These are phyloP conservation scores for Schizopora paradoxa DNA, from an alignment of 1,284 basidiomycete species.

Conservation along the genomic window DNA sequence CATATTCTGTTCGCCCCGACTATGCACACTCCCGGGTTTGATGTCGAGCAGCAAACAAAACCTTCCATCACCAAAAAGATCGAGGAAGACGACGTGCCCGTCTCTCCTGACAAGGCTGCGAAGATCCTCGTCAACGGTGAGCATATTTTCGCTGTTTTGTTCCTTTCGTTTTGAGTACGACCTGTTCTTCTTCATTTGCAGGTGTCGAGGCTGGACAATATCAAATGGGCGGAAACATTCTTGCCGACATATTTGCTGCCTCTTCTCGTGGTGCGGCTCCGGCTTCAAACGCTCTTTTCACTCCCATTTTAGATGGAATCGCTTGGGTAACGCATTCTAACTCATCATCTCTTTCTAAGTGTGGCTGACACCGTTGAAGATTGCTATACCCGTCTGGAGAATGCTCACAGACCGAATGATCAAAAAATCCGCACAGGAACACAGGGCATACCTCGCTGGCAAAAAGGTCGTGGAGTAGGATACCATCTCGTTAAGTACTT, in stretches of 20 bases:
- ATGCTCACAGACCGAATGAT: not conserved
- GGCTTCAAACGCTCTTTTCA: conserved; percentile 53
- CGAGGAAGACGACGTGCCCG: conserved; percentile 70
- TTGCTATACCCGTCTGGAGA: conserved; percentile 14
- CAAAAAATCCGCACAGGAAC: too few relatives aligned
- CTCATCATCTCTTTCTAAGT: not conserved
- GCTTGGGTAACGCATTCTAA: conserved; percentile 19
- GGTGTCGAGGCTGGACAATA: conserved; percentile 70
- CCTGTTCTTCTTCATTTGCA: conserved; percentile 24
- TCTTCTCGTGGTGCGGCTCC: conserved; percentile 67
- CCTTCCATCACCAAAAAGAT: conserved; percentile 77
- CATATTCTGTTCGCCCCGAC: conserved; percentile 88
- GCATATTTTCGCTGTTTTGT: conserved; percentile 17
- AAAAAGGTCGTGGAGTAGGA: too few relatives aligned
- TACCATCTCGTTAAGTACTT: too few relatives aligned
- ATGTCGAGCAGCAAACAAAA: conserved; percentile 78
- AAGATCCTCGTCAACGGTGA: conserved; percentile 57
- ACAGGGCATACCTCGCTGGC: too few relatives aligned
- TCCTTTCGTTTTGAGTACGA: conserved; percentile 5
- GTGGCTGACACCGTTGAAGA: not conserved
- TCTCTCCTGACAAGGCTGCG: conserved; percentile 67
- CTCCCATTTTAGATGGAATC: conserved; percentile 42
- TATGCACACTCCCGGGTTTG: conserved; percentile 79
- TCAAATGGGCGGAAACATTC: conserved; percentile 73
- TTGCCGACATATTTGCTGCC: conserved; percentile 65